Conservation (phyloP, 371 early-diverging fungal species). For the Dinochytrium kinnereticum region DNA sequence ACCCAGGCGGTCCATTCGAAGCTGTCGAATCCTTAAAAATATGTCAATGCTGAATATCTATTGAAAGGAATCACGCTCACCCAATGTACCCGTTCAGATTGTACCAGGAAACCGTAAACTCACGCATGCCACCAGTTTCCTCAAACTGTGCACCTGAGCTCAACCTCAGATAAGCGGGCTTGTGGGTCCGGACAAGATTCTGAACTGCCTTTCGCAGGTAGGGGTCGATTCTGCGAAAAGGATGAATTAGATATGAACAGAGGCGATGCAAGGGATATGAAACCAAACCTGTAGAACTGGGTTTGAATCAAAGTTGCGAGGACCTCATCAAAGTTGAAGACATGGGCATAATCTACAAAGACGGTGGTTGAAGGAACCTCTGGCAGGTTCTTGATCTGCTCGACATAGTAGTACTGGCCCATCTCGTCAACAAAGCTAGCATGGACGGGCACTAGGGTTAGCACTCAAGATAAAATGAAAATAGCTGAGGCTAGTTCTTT, state of each 20-base stretch:
- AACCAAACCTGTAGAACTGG: slow-evolving; percentile 77
- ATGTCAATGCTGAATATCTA: not conserved
- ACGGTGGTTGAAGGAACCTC: slow-evolving; percentile 57
- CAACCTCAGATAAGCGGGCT: slow-evolving; percentile 61
- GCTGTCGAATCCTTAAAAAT: slow-evolving; percentile 71
- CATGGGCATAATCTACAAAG: slow-evolving; percentile 78
- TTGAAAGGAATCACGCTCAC: slow-evolving; percentile 22
- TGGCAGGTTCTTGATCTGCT: slow-evolving; percentile 45
- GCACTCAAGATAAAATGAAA: too few relatives aligned
- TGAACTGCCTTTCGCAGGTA: slow-evolving; percentile 86
- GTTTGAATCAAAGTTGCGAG: slow-evolving; percentile 72
- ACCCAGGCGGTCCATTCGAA: slow-evolving; percentile 88
- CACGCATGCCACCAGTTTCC: slow-evolving; percentile 53
- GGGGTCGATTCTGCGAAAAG: slow-evolving; percentile 78
- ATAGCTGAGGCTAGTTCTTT: too few relatives aligned
- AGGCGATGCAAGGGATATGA: not conserved
- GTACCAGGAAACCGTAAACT: slow-evolving; percentile 80
- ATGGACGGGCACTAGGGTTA: not conserved
- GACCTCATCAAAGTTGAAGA: slow-evolving; percentile 65
- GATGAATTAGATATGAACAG: too few relatives aligned
- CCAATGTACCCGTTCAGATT: slow-evolving; percentile 67
- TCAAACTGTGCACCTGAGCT: slow-evolving; percentile 31
- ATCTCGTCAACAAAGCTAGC: slow-evolving; percentile 17
- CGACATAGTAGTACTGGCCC: slow-evolving; percentile 39
- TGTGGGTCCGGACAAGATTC: slow-evolving; percentile 70